Base-by-base conservation (phyloP, 2,329 filamentous ascomycete species). In the Cryphonectria radicalis region DNA sequence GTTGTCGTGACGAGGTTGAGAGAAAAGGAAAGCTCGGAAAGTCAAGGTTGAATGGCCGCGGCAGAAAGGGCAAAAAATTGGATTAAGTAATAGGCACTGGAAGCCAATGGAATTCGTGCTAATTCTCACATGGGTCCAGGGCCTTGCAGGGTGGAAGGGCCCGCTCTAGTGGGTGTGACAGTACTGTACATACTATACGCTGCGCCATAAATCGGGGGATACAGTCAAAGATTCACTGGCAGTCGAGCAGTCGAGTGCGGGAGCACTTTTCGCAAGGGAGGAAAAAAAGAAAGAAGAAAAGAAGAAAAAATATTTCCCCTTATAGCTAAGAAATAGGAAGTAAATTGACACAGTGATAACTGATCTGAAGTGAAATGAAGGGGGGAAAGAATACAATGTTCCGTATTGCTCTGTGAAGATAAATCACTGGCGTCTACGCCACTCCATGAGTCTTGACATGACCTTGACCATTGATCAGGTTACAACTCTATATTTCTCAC, bases 61-160 rank as follows among this genome's bases (percentile, higher is more conserved):
- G 76, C 76, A 50, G 63, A 32, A 32, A 35, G 73, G 77, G 74
- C 73, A 72, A 76, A 67, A 66, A 71, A 60, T 57, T 42, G 32
- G 37, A 62, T 71, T 71, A 73, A 37, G 68, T 73, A 73, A 69
- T 63, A 22, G 19, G 40, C 14, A 17, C 70, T 74, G 70, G 76
- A 78, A 78, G 74, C 77, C 76, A 77, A 78, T 78, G 63, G 76
- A 78, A 78, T 35, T 63, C 46, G 46, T 43, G 67, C 64, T 70
- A 60, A 72, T 70, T 73, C 67, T 43, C 70, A 62, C 62, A 46
- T 70, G 77, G 70, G 1, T 77, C 73, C 5, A 77, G 75, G 50
- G 55, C 17, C 65, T 42, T 55, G 53, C 35, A 25, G 25, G 65
- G 50, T 35, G 14, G 63, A 32, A 32, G 42, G 25, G 7, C 19